These are phyloP conservation scores for Cubamyces sp. DNA, from an alignment of 768 basidiomycete species.

Conservation along the genomic window DNA sequence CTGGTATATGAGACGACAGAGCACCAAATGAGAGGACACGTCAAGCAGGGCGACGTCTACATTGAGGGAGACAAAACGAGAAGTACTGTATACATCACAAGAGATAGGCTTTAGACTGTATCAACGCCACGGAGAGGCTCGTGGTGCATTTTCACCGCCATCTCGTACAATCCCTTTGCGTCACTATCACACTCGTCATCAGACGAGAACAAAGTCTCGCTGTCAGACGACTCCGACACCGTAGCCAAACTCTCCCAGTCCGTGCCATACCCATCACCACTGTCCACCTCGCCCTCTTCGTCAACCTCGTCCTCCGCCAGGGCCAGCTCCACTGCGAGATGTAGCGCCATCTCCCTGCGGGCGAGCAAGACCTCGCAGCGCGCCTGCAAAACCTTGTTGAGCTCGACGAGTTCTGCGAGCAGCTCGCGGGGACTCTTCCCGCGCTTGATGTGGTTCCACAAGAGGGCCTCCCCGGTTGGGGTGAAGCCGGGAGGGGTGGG, in stretches of 20 bases:
- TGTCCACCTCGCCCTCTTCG: not conserved
- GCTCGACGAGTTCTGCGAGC: not conserved
- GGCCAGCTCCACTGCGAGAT: not conserved
- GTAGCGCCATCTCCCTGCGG: not conserved
- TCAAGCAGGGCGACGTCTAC: no score
- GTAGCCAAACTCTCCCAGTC: not conserved
- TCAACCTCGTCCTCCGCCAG: no score
- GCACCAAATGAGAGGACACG: no score
- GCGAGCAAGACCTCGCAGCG: not conserved
- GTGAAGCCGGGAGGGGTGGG: not conserved
- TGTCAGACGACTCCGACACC: not conserved
- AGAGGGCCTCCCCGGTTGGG: conserved; percentile 2
- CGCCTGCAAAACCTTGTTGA: not conserved
- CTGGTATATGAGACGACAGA: no score
- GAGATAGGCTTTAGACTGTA: no score
- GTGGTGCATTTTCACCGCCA: not conserved
- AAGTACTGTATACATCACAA: no score
- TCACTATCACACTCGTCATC: not conserved
- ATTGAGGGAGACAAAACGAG: no score
- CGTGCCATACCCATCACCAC: not conserved
- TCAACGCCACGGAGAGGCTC: no score
- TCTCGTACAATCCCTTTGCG: not conserved
- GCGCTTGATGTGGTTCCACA: conserved; percentile 21
- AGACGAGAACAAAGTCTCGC: not conserved
- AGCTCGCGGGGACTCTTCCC: not conserved